Evolutionary conservation across 139 green algal species (phyloP), one percentile per base, ranked within the genome.

Genomic region (Eudorina sp.): DNA sequence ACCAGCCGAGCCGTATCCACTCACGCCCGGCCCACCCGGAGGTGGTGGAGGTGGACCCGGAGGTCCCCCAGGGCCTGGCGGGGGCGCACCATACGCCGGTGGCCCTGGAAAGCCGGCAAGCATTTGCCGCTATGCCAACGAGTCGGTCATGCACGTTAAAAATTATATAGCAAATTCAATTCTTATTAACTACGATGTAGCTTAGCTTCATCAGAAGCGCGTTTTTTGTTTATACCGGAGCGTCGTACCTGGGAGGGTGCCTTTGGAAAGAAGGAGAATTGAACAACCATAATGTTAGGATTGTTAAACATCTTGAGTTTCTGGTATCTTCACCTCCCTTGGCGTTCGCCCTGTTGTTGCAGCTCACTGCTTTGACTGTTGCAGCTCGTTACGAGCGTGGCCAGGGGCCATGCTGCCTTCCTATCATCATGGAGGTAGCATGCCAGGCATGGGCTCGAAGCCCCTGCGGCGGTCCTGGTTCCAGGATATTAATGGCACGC

Each of bases 381-480:
- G 70, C 70, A 36, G 13, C 34, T 79, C 31, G 3, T 25, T 25
- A 46, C 9, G 11, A 9, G 66, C 66, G 31, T 46, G 66, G 66
- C 31, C 66, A 46, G 18, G 66, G 70, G 70, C 70, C 70, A 79
- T 79, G 70, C 70, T 79, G 70, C 70, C 70, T 9, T 79, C 70
- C 8, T 79, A 79, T 36, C 40, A 48, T 9, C 70, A 79, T 53
- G 70, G 40, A 34, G 41, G 70, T 40, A 79, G 70, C 70, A 79
- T 79, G 70, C 40, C 40, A 18, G 70, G 70, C 18, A 38, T 48
- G 27, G 74, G 74, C 23, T 46, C 45, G 29, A 82, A 62, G 45
- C 74, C 74, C 27, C 74, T 64, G 5, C 45, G 46, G 13, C 45
- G 74, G 16, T 29, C 45, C 3, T 82, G 45, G 45, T 38, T 62